Evolutionary conservation across 2,329 filamentous ascomycete genomes (phyloP).

Genomic region (Alternaria dauci): DNA sequence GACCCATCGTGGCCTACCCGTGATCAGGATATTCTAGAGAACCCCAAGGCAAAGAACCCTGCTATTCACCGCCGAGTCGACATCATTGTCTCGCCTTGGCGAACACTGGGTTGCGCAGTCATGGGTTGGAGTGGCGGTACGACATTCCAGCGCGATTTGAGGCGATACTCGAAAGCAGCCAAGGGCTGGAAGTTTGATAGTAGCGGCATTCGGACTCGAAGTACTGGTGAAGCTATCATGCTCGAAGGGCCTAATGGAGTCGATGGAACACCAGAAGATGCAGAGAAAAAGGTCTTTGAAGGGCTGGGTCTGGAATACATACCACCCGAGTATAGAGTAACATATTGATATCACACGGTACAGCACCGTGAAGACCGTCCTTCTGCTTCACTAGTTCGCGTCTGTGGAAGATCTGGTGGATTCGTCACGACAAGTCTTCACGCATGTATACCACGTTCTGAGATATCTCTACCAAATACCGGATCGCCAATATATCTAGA

Average conservation of each 20-base stretch:
- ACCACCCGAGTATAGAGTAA: constrained; percentile 56
- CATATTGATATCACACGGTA: constrained; percentile 44
- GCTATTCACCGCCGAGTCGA: constrained; percentile 87
- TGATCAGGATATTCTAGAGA: constrained; percentile 43
- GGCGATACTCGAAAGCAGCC: constrained; percentile 77
- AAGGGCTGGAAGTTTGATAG: constrained; percentile 88
- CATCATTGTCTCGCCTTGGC: constrained; percentile 90
- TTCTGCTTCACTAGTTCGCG: neutral
- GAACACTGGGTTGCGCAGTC: constrained; percentile 85
- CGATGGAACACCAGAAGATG: constrained; percentile 68
- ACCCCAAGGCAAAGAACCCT: constrained; percentile 64
- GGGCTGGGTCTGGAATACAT: constrained; percentile 69
- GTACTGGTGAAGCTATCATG: constrained; percentile 75
- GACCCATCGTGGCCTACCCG: constrained; percentile 62
- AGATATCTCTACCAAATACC: neutral
- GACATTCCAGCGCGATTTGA: constrained; percentile 87
- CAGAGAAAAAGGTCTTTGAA: constrained; percentile 81
- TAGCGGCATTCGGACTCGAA: constrained; percentile 77
- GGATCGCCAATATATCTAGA: neutral
- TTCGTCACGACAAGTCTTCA: constrained; percentile 2
- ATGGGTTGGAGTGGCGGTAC: constrained; percentile 88
- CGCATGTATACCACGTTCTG: neutral
- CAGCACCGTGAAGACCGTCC: neutral
- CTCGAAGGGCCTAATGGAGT: constrained; percentile 62
- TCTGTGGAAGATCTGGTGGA: neutral